Conservation (phyloP, 257 asterid species). For the Lycium ferocissimum region DNA sequence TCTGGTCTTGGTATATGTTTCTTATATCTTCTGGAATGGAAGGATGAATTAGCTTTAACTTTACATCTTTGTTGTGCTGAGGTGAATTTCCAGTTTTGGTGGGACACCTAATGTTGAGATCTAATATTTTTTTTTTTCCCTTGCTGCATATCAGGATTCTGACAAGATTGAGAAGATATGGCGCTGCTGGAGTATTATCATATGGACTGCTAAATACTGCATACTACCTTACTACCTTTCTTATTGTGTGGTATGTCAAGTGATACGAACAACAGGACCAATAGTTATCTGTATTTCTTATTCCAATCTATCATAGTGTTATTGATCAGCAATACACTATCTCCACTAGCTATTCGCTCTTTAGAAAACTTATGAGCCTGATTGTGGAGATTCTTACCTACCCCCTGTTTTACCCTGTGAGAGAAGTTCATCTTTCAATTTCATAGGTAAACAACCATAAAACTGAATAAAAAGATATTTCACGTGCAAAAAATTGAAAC, state of each 20-base stretch:
- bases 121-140: constrained; percentile 37
- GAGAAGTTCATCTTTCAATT: not conserved
- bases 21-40: not conserved
- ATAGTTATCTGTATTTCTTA: not conserved
- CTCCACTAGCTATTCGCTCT: not conserved
- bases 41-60: not conserved
- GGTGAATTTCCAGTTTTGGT: not conserved
- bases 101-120: constrained; percentile 33
- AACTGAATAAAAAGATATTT: not conserved
- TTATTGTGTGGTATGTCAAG: constrained; percentile 74
- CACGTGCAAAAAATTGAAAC: not conserved
- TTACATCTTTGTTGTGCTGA: constrained; percentile 7
- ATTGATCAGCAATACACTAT: not conserved
- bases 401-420: not conserved
- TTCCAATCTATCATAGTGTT: not conserved
- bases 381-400: constrained; percentile 20
- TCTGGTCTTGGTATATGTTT: not conserved
- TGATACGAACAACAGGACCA: not conserved
- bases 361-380: not conserved
- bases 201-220: constrained; percentile 90
- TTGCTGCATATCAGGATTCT: constrained; percentile 57
- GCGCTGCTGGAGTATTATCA: constrained; percentile 79
- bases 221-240: constrained; percentile 84
- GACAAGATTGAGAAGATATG: constrained; percentile 77
- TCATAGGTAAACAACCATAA: constrained; percentile 4